Evolutionary conservation across 805 yeast species (phyloP).

Genomic region (Metschnikowia matae): DNA sequence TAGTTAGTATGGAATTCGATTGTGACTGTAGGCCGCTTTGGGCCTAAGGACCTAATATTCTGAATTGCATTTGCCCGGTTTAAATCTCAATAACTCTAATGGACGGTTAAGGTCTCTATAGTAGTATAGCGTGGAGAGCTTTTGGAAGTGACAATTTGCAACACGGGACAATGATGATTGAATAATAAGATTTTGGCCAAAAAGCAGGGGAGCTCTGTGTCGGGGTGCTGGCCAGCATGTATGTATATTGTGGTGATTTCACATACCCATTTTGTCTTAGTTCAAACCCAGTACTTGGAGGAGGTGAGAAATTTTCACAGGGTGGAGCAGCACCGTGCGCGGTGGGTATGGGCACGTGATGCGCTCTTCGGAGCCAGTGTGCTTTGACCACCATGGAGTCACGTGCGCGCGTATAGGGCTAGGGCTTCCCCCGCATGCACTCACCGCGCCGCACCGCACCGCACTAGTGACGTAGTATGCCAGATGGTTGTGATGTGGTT

Average conservation of each 20-base stretch:
- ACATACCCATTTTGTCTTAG: constrained; percentile 22
- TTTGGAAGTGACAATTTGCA: not conserved
- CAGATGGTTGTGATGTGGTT: too few relatives aligned
- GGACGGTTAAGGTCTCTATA: not conserved
- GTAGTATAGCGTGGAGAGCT: not conserved
- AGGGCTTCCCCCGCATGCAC: constrained; percentile 8
- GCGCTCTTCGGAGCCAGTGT: not conserved
- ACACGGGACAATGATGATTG: not conserved
- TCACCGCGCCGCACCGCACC: too few relatives aligned
- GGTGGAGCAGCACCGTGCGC: constrained; percentile 8
- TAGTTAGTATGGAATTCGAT: constrained; percentile 6
- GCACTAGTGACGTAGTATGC: not conserved
- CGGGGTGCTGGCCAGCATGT: not conserved
- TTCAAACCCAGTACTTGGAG: constrained; percentile 3
- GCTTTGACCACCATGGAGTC: not conserved
- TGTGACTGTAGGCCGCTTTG: too few relatives aligned
- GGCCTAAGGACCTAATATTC: not conserved
- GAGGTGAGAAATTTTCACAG: constrained; percentile 19
- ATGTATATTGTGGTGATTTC: not conserved
- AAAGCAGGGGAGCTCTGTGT: not conserved
- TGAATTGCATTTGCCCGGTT: not conserved
- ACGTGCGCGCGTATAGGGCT: constrained; percentile 18
- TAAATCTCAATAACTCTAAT: not conserved
- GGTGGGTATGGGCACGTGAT: constrained; percentile 9
- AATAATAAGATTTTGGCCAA: not conserved